Evolutionary conservation across 345 rosid genomes (phyloP), one percentile per base, ranked within the genome.

Genomic region (Anacardium occidentale): DNA sequence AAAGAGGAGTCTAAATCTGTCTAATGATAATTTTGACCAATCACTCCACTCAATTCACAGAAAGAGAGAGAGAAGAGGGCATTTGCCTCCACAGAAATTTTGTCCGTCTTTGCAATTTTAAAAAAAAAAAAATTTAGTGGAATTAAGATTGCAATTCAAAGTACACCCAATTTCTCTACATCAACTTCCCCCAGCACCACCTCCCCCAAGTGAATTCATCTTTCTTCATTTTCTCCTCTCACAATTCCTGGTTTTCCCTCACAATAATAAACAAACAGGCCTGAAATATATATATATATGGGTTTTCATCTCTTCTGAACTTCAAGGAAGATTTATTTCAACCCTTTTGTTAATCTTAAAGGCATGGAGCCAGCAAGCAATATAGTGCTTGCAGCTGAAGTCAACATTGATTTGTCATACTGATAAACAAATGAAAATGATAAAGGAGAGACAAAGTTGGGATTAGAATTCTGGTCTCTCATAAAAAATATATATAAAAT

Each of bases 21-120:
- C 84, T 80, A 48, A 86, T 79, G 83, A 81, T 71, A 67, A 71
- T 76, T 83, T 83, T 88, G 88, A 86, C 86, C 69, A 65, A 44
- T 72, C 68, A 50, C 62, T 11, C 81, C 80, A 81, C 82, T 78
- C 78, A 74, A 62, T 11, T 15, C n/a, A 29, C 56, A 10, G 9
- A 10, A 29, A 18, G 10, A 12, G 44, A 14, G 59, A 17, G 13
- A 18, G 64, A 64, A 53, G 74, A 66, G 48, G n/a, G 63, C 68
- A 69, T 51, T 81, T 84, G 72, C 62, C 47, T 37, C 79, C 56
- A 42, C 37, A 73, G 22, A 67, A n/a, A 21, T 75, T 61, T 72
- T 76, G 64, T 69, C 50, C 44, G 14, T 61, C 20, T 48, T 25
- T 72, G 57, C 66, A 64, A 68, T 40, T 47, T 32, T 48, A 37